Base-by-base conservation (phyloP, 768 basidiomycete genomes). In the Leccinum truebloodii region DNA sequence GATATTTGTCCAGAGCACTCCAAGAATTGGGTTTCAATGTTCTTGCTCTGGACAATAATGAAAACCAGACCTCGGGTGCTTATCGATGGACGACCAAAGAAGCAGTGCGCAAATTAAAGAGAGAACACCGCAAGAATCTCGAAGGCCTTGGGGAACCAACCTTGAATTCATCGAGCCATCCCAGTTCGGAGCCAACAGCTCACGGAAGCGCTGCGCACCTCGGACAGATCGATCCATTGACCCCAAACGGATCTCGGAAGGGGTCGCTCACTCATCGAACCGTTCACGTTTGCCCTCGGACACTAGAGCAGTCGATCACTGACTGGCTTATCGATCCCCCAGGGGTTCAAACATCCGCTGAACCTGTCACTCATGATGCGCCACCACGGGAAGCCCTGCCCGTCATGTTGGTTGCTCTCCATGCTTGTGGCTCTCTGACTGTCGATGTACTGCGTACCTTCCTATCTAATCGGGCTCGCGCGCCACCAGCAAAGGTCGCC, bases 361-460 rank as follows among this genome's bases (percentile, higher is more conserved):
- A 34, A 8, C 30, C 39, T 28, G 30, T 32, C 50, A 52, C 20
- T 24, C 37, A 35, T 49, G 46, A 54, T 20, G 28, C 59, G 26
- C 20, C 59, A 6, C 52, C 57, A 30, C 18, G 26, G 26, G 55
- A 58, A 18, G 62, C 71, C 4, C 54, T 69, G 24, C 85, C 86
- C 1, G 80, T 89, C 9, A 72, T 88, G 28, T 74, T 91, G 48
- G 81, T 90, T 32, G 90, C 85, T 18, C 78, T 92, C 37, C 90
- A 92, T 63, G 88, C 88, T 1, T 92, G 90, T 63, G 90, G 90
- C 4, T 86, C 88, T 1, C 81, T 92, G 41, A 88, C 88, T 1
- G 80, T 85, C 30, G 85, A 87, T 64, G 78, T 89, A 26, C 66
- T 90, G 50, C 85, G 88, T 34, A 79, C 83, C 50, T 83, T 83